phyloP scores from a whole-genome alignment of 139 green algal species.

The Chlamydomonas incerta region DNA sequence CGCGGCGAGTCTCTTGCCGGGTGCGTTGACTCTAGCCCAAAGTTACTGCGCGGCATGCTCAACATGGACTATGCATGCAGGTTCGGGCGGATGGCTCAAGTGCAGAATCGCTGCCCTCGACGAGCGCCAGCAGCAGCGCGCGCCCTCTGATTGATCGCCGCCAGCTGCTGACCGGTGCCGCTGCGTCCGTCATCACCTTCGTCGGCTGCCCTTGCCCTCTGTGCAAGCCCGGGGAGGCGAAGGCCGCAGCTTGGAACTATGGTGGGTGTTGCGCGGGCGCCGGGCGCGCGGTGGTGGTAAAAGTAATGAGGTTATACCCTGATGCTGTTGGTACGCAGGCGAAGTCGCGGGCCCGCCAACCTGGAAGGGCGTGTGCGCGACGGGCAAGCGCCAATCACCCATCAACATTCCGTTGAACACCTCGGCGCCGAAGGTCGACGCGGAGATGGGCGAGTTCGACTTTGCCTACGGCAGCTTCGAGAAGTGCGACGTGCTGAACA shows the following conservation, averaged over 20 bases:
- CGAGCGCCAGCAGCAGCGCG: neutral
- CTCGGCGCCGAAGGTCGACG: constrained; percentile 32
- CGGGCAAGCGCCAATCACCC: constrained; percentile 59
- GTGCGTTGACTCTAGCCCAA: neutral
- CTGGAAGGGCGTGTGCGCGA: constrained; percentile 57
- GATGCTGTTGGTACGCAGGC: neutral
- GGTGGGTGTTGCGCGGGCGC: neutral
- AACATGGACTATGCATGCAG: neutral
- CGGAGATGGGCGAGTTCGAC: constrained; percentile 53
- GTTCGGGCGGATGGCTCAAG: neutral
- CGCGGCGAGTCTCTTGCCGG: constrained; percentile 3
- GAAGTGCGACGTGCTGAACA: constrained; percentile 69
- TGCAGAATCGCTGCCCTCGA: neutral
- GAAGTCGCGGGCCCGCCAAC: constrained; percentile 30
- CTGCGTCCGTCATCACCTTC: constrained; percentile 20
- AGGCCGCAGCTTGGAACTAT: constrained; percentile 34
- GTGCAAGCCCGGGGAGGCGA: constrained; percentile 34
- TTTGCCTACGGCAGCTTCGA: constrained; percentile 58
- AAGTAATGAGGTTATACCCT: neutral
- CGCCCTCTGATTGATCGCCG: constrained; percentile 32
- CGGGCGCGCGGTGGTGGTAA: neutral
- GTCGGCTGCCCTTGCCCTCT: constrained; percentile 30
- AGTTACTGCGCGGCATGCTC: neutral
- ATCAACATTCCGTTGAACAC: constrained; percentile 58
- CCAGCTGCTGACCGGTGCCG: constrained; percentile 21